Evolutionary conservation across 1,139 yeast species (phyloP).

Genomic region (Scheffersomyces illinoinensis): DNA sequence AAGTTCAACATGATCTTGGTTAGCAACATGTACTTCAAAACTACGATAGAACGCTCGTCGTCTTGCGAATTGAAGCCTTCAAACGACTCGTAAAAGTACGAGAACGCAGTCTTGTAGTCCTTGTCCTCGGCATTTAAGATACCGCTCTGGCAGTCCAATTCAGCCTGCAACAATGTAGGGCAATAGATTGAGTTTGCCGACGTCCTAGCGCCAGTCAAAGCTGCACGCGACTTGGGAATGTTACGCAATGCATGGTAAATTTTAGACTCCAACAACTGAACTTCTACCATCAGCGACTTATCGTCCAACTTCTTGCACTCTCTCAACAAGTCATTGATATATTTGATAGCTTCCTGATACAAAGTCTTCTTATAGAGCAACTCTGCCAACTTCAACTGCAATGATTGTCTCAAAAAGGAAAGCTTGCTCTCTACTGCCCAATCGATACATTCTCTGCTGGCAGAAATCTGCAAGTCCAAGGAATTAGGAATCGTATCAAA

Average conservation of each 20-base stretch:
- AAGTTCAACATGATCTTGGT: constrained; percentile 91
- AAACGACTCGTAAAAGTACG: constrained; percentile 92
- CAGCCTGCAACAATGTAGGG: constrained; percentile 93
- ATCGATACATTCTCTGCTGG: constrained; percentile 77
- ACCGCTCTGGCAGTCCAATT: constrained; percentile 93
- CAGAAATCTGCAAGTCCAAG: constrained; percentile 68
- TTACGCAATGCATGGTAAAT: constrained; percentile 91
- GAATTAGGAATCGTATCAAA: constrained; percentile 71
- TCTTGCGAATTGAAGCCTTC: constrained; percentile 75
- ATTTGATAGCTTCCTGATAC: constrained; percentile 69
- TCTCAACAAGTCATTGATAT: constrained; percentile 69
- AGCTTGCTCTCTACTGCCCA: constrained; percentile 88
- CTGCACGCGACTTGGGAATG: constrained; percentile 88
- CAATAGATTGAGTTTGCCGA: constrained; percentile 95
- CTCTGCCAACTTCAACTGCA: constrained; percentile 81
- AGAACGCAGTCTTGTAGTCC: constrained; percentile 94
- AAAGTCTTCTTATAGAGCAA: constrained; percentile 66
- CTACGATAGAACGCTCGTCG: constrained; percentile 69
- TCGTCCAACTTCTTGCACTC: constrained; percentile 95
- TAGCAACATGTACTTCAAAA: constrained; percentile 86
- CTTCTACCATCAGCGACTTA: constrained; percentile 92
- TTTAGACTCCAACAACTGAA: constrained; percentile 87
- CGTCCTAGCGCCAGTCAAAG: constrained; percentile 93
- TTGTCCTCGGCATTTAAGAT: constrained; percentile 94
- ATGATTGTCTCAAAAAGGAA: constrained; percentile 82